These are phyloP conservation scores for Sclerospora graminicola DNA, from an alignment of 352 stramenopile genomes.

Conservation along the genomic window DNA sequence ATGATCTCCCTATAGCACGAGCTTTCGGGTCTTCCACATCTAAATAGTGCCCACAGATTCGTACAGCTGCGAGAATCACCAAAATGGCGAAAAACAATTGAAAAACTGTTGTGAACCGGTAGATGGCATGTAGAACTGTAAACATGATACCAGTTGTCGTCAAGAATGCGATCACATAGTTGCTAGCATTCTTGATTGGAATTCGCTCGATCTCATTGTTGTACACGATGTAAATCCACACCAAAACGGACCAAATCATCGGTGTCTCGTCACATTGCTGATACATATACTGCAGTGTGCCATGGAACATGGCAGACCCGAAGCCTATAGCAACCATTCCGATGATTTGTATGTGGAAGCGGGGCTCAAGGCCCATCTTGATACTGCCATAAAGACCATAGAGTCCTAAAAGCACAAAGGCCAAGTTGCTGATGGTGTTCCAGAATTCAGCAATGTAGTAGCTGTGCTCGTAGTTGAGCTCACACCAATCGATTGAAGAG, in stretches of 20 bases:
- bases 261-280: conserved; percentile 81
- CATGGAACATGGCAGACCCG: conserved; percentile 79
- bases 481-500: conserved; percentile 83
- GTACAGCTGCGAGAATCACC: conserved; percentile 33
- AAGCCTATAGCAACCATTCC: conserved; percentile 73
- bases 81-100: conserved; percentile 67
- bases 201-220: conserved; percentile 53
- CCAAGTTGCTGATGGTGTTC: conserved; percentile 79
- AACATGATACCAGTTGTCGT: conserved; percentile 50
- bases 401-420: conserved; percentile 65
- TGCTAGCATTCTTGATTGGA: conserved; percentile 27
- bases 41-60: conserved; percentile 51
- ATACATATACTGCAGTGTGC: conserved; percentile 72
- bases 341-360: conserved; percentile 68
- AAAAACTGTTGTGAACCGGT: conserved; percentile 70
- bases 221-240: conserved; percentile 81
- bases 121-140: conserved; percentile 59
- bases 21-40: conserved; percentile 44
- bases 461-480: conserved; percentile 72
- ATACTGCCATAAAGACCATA: conserved; percentile 59
- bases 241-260: conserved; percentile 77
- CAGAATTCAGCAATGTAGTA: conserved; percentile 82
- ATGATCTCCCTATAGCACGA: conserved; percentile 45
- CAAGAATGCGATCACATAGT: conserved; percentile 36
- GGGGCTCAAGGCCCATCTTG: conserved; percentile 58